Base-by-base conservation (phyloP, 208 protist genomes). In the Balamuthia mandrillaris region DNA sequence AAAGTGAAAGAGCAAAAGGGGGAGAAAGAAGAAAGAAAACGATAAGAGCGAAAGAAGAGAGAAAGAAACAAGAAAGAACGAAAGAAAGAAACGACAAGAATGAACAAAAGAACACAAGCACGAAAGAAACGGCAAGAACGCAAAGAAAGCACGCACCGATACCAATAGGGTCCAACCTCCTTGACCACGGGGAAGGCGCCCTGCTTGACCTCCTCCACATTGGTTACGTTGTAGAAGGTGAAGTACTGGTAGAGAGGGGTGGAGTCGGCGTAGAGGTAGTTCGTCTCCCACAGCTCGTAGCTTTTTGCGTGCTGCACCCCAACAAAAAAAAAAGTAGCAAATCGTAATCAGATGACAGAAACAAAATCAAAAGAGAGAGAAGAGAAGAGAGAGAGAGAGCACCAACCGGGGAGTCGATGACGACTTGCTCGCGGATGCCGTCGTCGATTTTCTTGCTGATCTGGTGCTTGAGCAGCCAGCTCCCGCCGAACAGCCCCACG, bases 211-310 rank as follows among this genome's bases (percentile, higher is more conserved):
- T 81, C 72, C 3, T 81, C 72, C 21, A 81, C 31, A 39, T 81
- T 81, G 16, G 72, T 81, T 29, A 81, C 45, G 33, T 81, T 81
- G 47, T 47, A 81, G 35, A 81, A 81, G 72, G 41, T 29, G 16
- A 39, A 29, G 21, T 42, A n/a, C 5, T 49, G 54, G 72, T 61
- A 61, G 18, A 81, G n/a, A n/a, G n/a, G 51, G 12, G 33, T 81
- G 3, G 72, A 51, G 5, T 29, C 49, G 49, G 54, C 72, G 33
- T 39, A 61, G 0, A 29, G 27, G 29, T 63, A 56, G 0, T 29
- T 81, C 47, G 41, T 81, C n/a, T 81, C 47, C 72, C 72, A 81
- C 31, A 61, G 72, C 9, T 39, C 29, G 51, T 81, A 81, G 31
- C 45, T 61, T 6, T 18, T 39, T 9, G 72, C 44, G 3, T 41